A percentile compares a stretch with the other conserved stretches of the same genome.
These are phyloP conservation scores for Fusarium dlaminii DNA, from an alignment of 2,329 filamentous ascomycete species.

Conservation along the genomic window DNA sequence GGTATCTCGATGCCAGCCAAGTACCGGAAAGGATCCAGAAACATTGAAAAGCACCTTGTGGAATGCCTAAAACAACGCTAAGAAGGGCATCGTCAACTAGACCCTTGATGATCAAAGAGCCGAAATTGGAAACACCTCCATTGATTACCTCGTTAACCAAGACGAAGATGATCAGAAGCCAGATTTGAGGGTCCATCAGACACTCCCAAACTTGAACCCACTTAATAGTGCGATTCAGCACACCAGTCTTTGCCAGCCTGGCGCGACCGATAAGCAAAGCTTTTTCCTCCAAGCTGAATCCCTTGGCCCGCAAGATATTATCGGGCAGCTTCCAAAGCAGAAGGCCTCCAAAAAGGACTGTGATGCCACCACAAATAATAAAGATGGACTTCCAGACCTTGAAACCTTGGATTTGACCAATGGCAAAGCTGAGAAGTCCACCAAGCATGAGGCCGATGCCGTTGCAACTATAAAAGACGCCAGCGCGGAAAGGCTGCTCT, in stretches of 20 bases:
- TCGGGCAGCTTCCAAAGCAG: neutral
- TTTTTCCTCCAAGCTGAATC: neutral
- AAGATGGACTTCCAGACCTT: neutral
- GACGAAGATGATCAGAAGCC: neutral
- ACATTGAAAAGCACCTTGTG: neutral
- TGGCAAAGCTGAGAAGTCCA: neutral
- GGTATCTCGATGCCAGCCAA: neutral
- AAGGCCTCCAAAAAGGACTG: neutral
- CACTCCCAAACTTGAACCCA: neutral
- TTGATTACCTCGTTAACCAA: neutral
- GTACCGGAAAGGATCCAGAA: neutral
- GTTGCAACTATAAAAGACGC: neutral
- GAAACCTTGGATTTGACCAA: neutral
- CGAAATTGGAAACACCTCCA: neutral
- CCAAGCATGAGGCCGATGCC: neutral
- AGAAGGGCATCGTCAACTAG: neutral
- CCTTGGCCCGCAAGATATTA: neutral
- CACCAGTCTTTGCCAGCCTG: neutral
- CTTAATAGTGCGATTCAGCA: neutral
- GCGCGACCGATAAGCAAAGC: neutral
- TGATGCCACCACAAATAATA: neutral
- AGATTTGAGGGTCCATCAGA: neutral
- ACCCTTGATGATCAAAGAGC: neutral
- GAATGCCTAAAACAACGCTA: neutral
- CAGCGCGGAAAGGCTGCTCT: neutral